Evolutionary conservation across 805 yeast species (phyloP), one percentile per base, ranked within the genome.

Genomic region (Candida tallmaniae): DNA sequence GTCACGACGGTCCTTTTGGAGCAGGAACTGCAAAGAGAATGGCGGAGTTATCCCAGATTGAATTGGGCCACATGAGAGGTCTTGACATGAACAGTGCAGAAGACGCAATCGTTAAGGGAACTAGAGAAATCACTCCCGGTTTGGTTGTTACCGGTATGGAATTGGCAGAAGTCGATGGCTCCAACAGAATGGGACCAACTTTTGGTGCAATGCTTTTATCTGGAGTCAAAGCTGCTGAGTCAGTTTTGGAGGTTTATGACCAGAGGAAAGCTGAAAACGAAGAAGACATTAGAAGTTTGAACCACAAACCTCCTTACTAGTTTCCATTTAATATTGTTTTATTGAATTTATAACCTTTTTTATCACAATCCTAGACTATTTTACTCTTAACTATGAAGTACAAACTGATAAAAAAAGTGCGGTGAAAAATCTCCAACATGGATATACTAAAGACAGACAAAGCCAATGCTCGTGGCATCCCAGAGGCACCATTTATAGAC

Each of bases 401-500:
- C n/a, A n/a, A n/a, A n/a, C n/a, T n/a, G n/a, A n/a, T 22, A n/a
- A 9, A n/a, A 22, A 22, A 22, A 22, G 23, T 22, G 23, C 23
- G 23, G 23, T 22, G 23, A 22, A 22, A 22, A 22, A 22, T 9
- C 23, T 22, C n/a, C 10, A 28, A 8, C 17, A 36, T 42, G 46
- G 46, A 42, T 22, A 30, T 42, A 42, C 42, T 42, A 39, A 42
- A 42, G 14, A 35, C 38, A 14, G 34, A 35, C 2, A 70, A 76
- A 32, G 62, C 78, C 16, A 93, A 93, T 52, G 93, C 97, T 7
- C 74, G 97, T 44, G 98, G 98, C 3, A 93, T 93, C 38, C 98
- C 98, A 5, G 83, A 85, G 52, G 98, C 98, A 1, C 96, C 94
- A 26, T 93, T 93, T 58, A 78, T 93, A 34, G 94, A 83, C 42